Base-by-base conservation (phyloP, 1,284 basidiomycete species). In the Cutaneotrichosporon cavernicola region DNA sequence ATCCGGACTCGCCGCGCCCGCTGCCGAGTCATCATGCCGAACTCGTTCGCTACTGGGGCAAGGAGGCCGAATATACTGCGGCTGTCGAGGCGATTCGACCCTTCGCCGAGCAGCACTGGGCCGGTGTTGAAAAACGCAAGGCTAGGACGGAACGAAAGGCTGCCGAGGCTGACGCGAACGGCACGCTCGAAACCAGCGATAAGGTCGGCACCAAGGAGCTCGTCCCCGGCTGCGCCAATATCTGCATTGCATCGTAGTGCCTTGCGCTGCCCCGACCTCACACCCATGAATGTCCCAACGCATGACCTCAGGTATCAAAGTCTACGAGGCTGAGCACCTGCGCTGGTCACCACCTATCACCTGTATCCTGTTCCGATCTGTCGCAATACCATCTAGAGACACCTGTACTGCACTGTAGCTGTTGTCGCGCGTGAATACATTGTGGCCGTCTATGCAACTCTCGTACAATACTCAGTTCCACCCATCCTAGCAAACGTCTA, bases 41-140 rank as follows among this genome's bases (percentile, higher is more conserved):
- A 8, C 64, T 66, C 18, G 59, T 76, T 5, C 63, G 56, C 4
- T 69, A 64, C 60, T 76, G 68, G 67, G 69, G 63, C 46, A 69
- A 69, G 59, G 60, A 31, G 58, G 67, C 62, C 13, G 63, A 53
- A 26, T 72, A 71, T 22, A 57, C n/a, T 43, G 40, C 32, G 32
- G 32, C 16, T 10, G 43, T 65, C 18, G 56, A 52, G 26, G 32
- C 26, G 5, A 26, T 47, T 18, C 51, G 51, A 6, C 38, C 51
- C 26, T 32, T 26, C 32, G 59, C 56, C 49, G 51, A 53, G 31
- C 13, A 30, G 30, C 31, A 31, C 31, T 53, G 51, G 51, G 22
- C 49, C 4, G 49, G 49, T 22, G 22, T 2, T 11, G 30, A 8
- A 14, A 16, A 34, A 30, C 30, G 26, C 30, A n/a, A 52, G 31